phyloP scores from a whole-genome alignment of 441 rosid species.

The Breynia disticha region DNA sequence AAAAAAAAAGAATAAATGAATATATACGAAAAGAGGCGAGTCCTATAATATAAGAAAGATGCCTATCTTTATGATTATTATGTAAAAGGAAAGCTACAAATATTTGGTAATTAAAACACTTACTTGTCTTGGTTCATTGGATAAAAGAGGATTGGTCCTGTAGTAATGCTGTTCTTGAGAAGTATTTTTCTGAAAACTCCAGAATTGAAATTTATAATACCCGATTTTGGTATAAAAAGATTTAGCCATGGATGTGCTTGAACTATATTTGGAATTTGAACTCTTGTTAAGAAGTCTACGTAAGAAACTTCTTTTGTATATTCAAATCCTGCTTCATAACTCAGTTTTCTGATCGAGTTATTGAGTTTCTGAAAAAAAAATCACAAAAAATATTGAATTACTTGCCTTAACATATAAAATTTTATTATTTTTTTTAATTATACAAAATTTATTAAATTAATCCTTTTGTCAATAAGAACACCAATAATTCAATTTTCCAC shows the following conservation, averaged over 20 bases:
- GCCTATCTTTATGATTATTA: no score
- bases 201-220: constrained; percentile 34
- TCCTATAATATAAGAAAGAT: no score
- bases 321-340: constrained; percentile 25
- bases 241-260: constrained; percentile 62
- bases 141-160: constrained; percentile 45
- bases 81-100: no score
- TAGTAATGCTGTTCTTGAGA: constrained; percentile 40
- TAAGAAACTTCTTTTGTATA: constrained; percentile 43
- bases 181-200: constrained; percentile 44
- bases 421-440: no score
- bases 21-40: no score
- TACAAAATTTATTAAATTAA: no score
- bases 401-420: no score
- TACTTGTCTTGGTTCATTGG: constrained; percentile 63
- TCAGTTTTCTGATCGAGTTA: constrained; percentile 24
- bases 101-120: neutral
- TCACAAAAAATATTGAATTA: no score
- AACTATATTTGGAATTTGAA: constrained; percentile 38
- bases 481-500: no score
- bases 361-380: constrained; percentile 42
- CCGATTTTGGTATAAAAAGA: constrained; percentile 54
- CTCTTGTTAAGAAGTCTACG: constrained; percentile 57
- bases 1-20: no score
- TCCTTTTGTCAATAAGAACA: no score